phyloP scores from a whole-genome alignment of 139 green algal species.

The Chlamydomonas incerta region DNA sequence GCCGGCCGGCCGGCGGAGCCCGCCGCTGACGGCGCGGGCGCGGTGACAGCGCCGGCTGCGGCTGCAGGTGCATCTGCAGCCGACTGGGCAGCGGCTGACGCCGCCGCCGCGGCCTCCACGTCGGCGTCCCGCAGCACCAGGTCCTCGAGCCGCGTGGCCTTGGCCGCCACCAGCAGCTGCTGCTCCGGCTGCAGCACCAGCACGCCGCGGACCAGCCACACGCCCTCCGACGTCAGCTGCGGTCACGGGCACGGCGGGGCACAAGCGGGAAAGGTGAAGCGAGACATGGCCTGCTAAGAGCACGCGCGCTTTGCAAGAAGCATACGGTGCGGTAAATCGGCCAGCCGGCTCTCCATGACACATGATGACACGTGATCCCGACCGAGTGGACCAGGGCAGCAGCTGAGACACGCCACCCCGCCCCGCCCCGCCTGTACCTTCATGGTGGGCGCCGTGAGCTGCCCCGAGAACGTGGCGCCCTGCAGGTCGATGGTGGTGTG shows the following conservation, averaged over 20 bases:
- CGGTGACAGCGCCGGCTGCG: not conserved
- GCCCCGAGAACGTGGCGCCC: constrained; percentile 12
- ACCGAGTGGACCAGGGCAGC: no score
- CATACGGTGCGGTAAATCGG: no score
- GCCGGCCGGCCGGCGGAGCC: not conserved
- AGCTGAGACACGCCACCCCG: no score
- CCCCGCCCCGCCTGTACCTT: not conserved
- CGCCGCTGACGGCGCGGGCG: not conserved
- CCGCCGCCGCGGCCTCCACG: not conserved
- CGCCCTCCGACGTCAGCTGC: not conserved
- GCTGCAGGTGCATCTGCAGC: not conserved
- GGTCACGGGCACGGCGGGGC: no score
- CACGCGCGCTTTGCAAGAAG: not conserved
- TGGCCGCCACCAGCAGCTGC: constrained; percentile 16
- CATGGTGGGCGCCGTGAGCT: constrained; percentile 1
- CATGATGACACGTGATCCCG: no score
- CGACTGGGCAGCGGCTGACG: not conserved
- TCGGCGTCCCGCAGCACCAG: not conserved
- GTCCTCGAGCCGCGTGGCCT: not conserved
- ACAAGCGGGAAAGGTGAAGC: no score
- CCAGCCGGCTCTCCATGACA: not conserved
- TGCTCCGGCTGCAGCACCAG: constrained; percentile 25
- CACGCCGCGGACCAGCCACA: constrained; percentile 20
- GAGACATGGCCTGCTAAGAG: no score
- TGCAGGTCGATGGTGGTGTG: constrained; percentile 32